Evolutionary conservation across 768 basidiomycete genomes (phyloP).

Genomic region (Exidia glandulosa): DNA sequence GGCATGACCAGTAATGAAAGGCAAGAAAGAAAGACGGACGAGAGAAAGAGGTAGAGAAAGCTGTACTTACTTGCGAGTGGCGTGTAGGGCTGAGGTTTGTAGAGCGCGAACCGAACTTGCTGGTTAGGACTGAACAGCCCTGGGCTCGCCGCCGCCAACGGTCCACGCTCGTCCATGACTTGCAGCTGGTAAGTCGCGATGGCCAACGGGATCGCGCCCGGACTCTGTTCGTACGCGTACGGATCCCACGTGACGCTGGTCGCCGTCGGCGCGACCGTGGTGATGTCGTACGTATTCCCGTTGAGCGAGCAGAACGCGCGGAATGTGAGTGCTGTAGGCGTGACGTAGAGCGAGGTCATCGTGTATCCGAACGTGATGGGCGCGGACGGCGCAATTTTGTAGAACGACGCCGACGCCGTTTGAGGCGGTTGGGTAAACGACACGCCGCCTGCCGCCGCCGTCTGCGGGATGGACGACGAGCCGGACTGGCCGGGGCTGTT

Average conservation of each 20-base stretch:
- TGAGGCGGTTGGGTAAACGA: slow-evolving; percentile 25
- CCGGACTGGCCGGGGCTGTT: too few relatives aligned
- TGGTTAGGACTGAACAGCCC: slow-evolving; percentile 64
- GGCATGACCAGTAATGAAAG: neutral
- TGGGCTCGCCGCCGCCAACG: slow-evolving; percentile 40
- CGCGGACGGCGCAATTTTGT: slow-evolving; percentile 69
- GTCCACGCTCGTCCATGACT: slow-evolving; percentile 75
- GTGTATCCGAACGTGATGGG: slow-evolving; percentile 88
- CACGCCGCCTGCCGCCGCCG: slow-evolving; percentile 33
- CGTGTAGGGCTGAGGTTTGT: slow-evolving; percentile 65
- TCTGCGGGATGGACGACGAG: slow-evolving; percentile 9
- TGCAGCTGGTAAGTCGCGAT: slow-evolving; percentile 67
- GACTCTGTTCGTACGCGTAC: slow-evolving; percentile 55
- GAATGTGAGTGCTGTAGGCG: slow-evolving; percentile 67
- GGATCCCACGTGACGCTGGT: slow-evolving; percentile 73
- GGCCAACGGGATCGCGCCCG: slow-evolving; percentile 56
- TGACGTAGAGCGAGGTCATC: slow-evolving; percentile 59
- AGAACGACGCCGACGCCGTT: slow-evolving; percentile 68
- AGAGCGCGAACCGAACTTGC: slow-evolving; percentile 71
- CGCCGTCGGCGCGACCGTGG: slow-evolving; percentile 62
- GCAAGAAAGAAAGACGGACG: slow-evolving; percentile 1
- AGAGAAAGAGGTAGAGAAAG: neutral
- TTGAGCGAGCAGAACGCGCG: slow-evolving; percentile 69
- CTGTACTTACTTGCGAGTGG: slow-evolving; percentile 36
- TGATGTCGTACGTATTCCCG: slow-evolving; percentile 83